Evolutionary conservation across 73 alveolate species (phyloP).

Genomic region (Breviolum minutum): DNA sequence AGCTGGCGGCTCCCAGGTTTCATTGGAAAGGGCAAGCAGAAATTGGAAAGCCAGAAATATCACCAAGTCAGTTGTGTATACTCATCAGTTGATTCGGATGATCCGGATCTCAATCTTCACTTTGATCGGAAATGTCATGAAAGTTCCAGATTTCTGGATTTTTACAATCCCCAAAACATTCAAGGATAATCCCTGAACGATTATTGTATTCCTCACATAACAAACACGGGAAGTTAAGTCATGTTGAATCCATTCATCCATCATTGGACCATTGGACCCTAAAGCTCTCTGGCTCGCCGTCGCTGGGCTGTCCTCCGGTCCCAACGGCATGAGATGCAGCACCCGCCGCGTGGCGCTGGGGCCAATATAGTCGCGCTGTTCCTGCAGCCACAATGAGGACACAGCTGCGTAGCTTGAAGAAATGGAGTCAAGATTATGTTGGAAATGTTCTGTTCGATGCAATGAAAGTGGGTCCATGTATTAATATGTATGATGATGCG

Average conservation of each 20-base stretch:
- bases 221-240: background rate
- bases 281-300: background rate
- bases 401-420: too few relatives aligned
- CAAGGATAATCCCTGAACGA: background rate
- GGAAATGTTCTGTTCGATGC: too few relatives aligned
- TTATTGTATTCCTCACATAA: background rate
- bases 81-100: too few relatives aligned
- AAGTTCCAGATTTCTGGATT: background rate
- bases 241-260: background rate
- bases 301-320: background rate
- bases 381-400: background rate
- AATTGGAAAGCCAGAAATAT: background rate
- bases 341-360: slow-evolving; percentile 78
- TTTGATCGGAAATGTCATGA: background rate
- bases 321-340: slow-evolving; percentile 71
- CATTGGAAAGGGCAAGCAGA: background rate
- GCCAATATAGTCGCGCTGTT: slow-evolving; percentile 69
- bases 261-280: background rate
- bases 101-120: too few relatives aligned
- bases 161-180: background rate
- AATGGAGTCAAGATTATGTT: too few relatives aligned
- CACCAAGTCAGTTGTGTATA: background rate
- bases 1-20: background rate
- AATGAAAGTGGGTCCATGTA: too few relatives aligned
- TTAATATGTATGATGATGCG: background rate